phyloP scores from a whole-genome alignment of 106 monocot genomes.

The Dactylorhiza incarnata region DNA sequence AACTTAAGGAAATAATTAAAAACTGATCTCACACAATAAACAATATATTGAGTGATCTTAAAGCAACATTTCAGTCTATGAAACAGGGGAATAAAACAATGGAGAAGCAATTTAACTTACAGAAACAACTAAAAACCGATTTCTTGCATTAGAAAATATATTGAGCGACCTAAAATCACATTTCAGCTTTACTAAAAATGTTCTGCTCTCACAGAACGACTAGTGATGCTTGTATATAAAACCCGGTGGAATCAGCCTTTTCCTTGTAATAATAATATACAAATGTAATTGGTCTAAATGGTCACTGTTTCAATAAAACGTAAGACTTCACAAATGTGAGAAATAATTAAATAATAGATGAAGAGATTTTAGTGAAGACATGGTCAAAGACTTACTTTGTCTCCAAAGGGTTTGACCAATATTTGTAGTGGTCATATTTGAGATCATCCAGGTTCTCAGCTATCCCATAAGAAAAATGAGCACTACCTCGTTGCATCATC shows the following conservation, averaged over 20 bases:
- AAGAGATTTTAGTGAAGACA: not conserved
- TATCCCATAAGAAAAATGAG: conserved; percentile 95
- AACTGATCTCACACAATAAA: not conserved
- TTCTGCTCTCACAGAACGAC: not conserved
- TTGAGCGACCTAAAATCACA: too few species aligned
- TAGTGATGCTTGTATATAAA: not conserved
- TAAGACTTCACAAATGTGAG: not conserved
- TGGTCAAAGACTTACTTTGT: conserved; percentile 55
- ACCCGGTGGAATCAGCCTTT: not conserved
- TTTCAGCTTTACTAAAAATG: too few species aligned
- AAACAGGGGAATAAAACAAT: not conserved
- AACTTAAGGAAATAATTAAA: not conserved
- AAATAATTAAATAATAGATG: not conserved
- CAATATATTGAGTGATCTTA: not conserved
- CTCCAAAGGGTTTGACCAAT: conserved; percentile 99
- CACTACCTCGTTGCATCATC: conserved; percentile 96
- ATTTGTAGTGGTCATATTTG: conserved; percentile 81
- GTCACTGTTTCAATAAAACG: not conserved
- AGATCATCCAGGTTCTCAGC: conserved; percentile 92
- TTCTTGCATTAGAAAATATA: too few species aligned
- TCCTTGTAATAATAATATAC: not conserved
- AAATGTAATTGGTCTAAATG: not conserved
- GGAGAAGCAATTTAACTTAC: too few species aligned
- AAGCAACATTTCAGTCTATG: not conserved
- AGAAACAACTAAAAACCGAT: too few species aligned